Base-by-base conservation (phyloP, 805 yeast species). In the Scheffersomyces spartinae region DNA sequence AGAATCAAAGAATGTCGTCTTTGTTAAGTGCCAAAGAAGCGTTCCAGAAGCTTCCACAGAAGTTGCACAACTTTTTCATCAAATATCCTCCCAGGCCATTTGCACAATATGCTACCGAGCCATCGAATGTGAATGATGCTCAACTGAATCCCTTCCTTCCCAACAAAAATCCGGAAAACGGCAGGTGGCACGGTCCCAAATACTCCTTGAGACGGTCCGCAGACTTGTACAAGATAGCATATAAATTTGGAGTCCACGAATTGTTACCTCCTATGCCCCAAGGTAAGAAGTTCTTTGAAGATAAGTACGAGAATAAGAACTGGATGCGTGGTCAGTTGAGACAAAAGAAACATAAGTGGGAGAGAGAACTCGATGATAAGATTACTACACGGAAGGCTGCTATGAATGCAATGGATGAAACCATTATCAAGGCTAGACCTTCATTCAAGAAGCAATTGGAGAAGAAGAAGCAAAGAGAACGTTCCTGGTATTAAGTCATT, bases 21-120 rank as follows among this genome's bases (percentile, higher is more conserved):
- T n/a, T n/a, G n/a, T n/a, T n/a, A n/a, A n/a, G n/a, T 9, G 39
- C 61, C 15, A 50, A 55, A 35, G 57, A 55, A 35, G 67, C 67
- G 18, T 79, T 74, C 38, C 46, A 59, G 15, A 63, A 69, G 49
- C 71, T 85, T 21, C 96, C 95, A 11, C 58, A 51, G 26, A 68
- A 66, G 45, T 64, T 85, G 17, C 78, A 73, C 46, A 68, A 57
- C 36, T 86, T 85, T 52, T 85, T 86, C 57, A 62, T 71, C 25
- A 76, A 71, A 48, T 82, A 72, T 45, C 96, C 96, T 17, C 95
- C 95, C 6, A 57, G 76, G 13, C 88, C 85, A n/a, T 73, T 71
- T 52, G 66, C 68, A 11, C 47, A 65, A 37, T 86, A 84, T 49
- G 61, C 82, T 4, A 53, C 62, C 3, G 65, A 62, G 34, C 79